These are phyloP conservation scores for Quercus engelmannii DNA, from an alignment of 306 rosid genomes.

Conservation along the genomic window DNA sequence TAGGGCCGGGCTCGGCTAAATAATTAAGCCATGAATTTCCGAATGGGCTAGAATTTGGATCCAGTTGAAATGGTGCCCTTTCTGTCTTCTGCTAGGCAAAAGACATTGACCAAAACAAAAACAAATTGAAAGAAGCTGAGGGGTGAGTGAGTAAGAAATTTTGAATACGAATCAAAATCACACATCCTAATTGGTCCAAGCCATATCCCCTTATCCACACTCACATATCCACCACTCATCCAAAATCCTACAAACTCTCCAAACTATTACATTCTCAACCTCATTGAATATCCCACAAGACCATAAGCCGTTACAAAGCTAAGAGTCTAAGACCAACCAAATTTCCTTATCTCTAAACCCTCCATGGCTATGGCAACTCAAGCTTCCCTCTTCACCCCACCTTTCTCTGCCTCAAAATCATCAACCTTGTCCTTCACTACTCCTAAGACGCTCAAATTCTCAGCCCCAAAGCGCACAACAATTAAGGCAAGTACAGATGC, in stretches of 20 bases:
- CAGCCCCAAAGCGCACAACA: conserved; percentile 20
- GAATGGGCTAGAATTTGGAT: no score
- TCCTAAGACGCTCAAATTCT: conserved; percentile 45
- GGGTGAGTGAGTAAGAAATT: conserved; percentile 20
- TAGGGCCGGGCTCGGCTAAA: no score
- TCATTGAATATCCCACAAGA: neutral
- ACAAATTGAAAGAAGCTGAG: neutral
- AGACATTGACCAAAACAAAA: neutral
- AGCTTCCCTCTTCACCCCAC: conserved; percentile 78
- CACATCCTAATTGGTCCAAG: conserved; percentile 45
- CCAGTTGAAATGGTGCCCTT: no score
- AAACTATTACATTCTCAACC: neutral
- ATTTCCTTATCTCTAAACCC: neutral
- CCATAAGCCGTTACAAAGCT: neutral
- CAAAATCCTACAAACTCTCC: conserved; percentile 26
- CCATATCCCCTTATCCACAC: conserved; percentile 62
- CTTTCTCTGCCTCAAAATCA: conserved; percentile 34
- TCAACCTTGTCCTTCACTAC: conserved; percentile 43
- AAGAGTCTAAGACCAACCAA: no score
- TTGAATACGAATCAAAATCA: conserved; percentile 38
- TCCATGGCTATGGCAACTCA: conserved; percentile 85
- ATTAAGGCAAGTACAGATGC: conserved; percentile 34
- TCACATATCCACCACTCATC: conserved; percentile 31
- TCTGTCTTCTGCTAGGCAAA: no score
- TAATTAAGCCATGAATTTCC: no score